Conservation (phyloP, 2,329 filamentous ascomycete genomes). For the Plectosphaerella cucumerina region DNA sequence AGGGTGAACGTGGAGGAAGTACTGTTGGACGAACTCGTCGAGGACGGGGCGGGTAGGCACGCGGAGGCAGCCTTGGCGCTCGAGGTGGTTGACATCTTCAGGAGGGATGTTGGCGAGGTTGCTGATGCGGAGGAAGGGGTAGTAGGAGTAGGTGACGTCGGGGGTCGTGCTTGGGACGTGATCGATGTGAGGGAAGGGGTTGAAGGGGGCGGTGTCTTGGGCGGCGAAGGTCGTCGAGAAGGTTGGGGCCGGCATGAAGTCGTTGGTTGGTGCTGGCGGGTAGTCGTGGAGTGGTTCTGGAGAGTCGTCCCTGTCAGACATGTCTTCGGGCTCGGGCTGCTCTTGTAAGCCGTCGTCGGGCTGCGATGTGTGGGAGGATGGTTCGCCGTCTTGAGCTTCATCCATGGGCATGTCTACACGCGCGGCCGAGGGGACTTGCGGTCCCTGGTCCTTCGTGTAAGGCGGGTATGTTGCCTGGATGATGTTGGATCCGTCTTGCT, state of each 20-base stretch:
- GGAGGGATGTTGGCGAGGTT: constrained; percentile 29
- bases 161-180: constrained; percentile 17
- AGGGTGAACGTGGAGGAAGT: constrained; percentile 43
- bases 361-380: constrained; percentile 4
- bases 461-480: constrained; percentile 22
- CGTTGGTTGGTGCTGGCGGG: background rate
- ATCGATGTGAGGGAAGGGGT: background rate
- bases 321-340: background rate
- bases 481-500: constrained; percentile 21
- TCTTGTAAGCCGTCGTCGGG: background rate
- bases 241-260: background rate
- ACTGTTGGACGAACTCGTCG: constrained; percentile 44
- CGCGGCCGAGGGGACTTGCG: constrained; percentile 20
- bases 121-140: constrained; percentile 35
- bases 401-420: constrained; percentile 21
- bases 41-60: constrained; percentile 35
- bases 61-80: constrained; percentile 39
- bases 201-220: background rate
- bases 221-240: background rate
- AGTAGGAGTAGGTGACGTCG: constrained; percentile 37
- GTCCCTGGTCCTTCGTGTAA: constrained; percentile 18
- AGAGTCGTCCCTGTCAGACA: background rate
- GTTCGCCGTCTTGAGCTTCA: constrained; percentile 14
- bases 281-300: background rate
- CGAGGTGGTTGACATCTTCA: constrained; percentile 43